Conservation (phyloP, 1,139 yeast species). For the Casaregolazyma suthepensis region DNA sequence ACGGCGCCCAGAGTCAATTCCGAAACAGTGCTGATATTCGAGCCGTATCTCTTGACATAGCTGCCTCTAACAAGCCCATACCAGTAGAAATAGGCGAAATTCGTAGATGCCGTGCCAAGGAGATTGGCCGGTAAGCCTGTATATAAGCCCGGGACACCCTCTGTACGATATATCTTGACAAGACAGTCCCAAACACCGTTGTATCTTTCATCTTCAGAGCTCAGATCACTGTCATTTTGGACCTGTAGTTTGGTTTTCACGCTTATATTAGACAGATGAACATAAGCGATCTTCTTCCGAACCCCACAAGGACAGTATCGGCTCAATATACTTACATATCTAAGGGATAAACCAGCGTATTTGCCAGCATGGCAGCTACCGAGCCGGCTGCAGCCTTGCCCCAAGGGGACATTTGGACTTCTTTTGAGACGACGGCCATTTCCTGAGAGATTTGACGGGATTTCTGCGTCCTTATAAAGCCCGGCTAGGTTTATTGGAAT, state of each 20-base stretch:
- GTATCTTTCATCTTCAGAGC: slow-evolving; percentile 32
- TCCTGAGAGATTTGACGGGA: not conserved
- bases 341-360: slow-evolving; percentile 81
- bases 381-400: slow-evolving; percentile 86
- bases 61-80: slow-evolving; percentile 64
- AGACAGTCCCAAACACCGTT: slow-evolving; percentile 60
- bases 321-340: slow-evolving; percentile 44
- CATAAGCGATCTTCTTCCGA: not conserved
- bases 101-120: slow-evolving; percentile 70
- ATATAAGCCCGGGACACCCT: slow-evolving; percentile 71
- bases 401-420: slow-evolving; percentile 36
- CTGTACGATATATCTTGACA: slow-evolving; percentile 46
- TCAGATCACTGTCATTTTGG: slow-evolving; percentile 22
- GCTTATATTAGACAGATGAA: slow-evolving; percentile 11
- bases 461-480: not conserved
- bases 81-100: slow-evolving; percentile 83
- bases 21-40: slow-evolving; percentile 47
- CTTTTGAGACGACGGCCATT: slow-evolving; percentile 23
- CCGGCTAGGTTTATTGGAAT: not conserved
- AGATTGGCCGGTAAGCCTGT: slow-evolving; percentile 67
- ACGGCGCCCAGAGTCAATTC: slow-evolving; percentile 76
- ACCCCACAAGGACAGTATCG: not conserved
- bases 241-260: slow-evolving; percentile 73
- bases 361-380: slow-evolving; percentile 75
- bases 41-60: slow-evolving; percentile 40